Percentiles rank a stretch among this genome's conserved stretches.
Evolutionary conservation across 768 basidiomycete genomes (phyloP).

Genomic region (Leucocoprinus sp.): DNA sequence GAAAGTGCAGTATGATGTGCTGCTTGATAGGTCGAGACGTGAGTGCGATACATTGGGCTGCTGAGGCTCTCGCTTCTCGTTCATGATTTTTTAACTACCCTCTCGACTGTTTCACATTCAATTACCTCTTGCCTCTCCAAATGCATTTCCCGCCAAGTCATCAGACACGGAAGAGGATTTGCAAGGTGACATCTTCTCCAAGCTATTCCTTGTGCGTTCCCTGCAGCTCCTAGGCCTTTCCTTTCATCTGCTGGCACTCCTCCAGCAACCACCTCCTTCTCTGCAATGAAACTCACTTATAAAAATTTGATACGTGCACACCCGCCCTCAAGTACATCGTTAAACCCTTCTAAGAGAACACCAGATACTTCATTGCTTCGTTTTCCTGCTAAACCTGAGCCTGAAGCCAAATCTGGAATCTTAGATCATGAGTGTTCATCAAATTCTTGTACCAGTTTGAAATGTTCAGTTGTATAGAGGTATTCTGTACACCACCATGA

Average conservation of each 20-base stretch:
- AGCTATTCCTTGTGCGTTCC: background rate
- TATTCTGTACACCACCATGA: too few species aligned
- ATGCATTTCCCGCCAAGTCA: background rate
- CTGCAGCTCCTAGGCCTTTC: background rate
- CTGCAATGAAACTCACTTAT: background rate
- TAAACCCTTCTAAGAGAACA: background rate
- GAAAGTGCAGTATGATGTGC: conserved; percentile 34
- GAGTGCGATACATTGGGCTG: conserved; percentile 11
- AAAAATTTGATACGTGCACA: background rate
- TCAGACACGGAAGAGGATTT: conserved; percentile 12
- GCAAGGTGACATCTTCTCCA: background rate
- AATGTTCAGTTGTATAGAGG: too few species aligned
- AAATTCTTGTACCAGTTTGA: too few species aligned
- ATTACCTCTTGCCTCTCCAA: background rate
- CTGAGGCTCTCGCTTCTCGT: background rate
- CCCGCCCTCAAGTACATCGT: background rate
- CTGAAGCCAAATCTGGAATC: background rate
- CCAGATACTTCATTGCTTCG: background rate
- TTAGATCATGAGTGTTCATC: background rate
- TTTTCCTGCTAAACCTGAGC: conserved; percentile 2
- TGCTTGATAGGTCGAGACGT: conserved; percentile 34
- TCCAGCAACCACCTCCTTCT: conserved; percentile 2
- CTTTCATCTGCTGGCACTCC: conserved; percentile 1
- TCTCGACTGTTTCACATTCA: background rate
- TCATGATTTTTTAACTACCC: background rate